Conservation (phyloP, 139 green algal genomes). For the Micractinium sp. region DNA sequence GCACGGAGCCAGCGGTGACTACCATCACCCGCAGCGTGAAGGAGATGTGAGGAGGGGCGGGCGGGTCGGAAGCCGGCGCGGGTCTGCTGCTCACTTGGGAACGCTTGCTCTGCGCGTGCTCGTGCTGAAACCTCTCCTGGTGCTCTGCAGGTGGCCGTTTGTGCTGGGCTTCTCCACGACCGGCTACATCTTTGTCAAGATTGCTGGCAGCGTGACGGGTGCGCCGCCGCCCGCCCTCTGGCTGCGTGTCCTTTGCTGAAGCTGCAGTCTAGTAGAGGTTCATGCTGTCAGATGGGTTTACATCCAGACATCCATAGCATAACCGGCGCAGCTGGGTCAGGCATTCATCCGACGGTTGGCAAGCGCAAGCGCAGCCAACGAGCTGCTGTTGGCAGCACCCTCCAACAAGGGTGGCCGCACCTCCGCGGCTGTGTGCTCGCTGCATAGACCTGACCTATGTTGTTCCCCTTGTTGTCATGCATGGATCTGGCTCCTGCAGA, state of each 20-base stretch:
- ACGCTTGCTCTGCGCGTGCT: not conserved
- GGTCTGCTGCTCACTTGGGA: not conserved
- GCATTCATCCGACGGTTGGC: not conserved
- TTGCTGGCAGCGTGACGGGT: slow-evolving; percentile 51
- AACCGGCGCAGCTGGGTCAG: too few relatives aligned
- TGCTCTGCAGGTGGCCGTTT: slow-evolving; percentile 59
- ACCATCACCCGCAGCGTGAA: slow-evolving; percentile 44
- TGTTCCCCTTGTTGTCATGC: too few relatives aligned
- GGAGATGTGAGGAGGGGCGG: slow-evolving; percentile 43
- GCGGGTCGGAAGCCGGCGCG: not conserved
- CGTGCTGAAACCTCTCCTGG: not conserved
- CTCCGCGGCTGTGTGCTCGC: too few relatives aligned
- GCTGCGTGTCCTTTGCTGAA: not conserved
- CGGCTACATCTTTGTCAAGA: slow-evolving; percentile 45
- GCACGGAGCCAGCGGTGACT: slow-evolving; percentile 28
- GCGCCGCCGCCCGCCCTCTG: not conserved
- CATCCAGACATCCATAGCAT: too few relatives aligned
- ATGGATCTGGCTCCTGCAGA: slow-evolving; percentile 32
- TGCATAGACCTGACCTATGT: too few relatives aligned
- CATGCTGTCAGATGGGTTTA: too few relatives aligned
- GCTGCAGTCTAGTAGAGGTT: not conserved
- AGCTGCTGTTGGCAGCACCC: not conserved
- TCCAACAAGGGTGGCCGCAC: not conserved
- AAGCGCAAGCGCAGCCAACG: not conserved
- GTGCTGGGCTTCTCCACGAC: slow-evolving; percentile 51